These are phyloP conservation scores for Talaromyces proteolyticus DNA, from an alignment of 495 filamentous ascomycete genomes.

Conservation along the genomic window DNA sequence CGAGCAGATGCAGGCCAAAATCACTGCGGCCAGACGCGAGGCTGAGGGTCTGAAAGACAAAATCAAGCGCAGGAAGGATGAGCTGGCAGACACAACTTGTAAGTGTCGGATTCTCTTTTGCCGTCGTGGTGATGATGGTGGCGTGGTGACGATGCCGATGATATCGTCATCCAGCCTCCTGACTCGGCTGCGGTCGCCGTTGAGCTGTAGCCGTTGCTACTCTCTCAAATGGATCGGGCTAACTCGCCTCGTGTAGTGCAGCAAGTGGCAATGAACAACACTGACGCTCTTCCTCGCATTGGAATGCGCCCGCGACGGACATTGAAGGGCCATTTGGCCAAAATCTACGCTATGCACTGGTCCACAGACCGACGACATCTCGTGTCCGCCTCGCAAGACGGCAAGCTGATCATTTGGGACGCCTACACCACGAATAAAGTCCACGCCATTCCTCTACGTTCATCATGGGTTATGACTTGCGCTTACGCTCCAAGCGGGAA, in stretches of 20 bases:
- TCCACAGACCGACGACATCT: slow-evolving; percentile 97
- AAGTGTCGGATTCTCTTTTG: slow-evolving; percentile 39
- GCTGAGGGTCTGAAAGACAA: slow-evolving; percentile 96
- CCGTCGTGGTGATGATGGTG: too few species aligned
- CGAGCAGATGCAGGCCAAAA: slow-evolving; percentile 78
- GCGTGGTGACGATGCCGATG: too few species aligned
- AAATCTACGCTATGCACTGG: slow-evolving; percentile 99
- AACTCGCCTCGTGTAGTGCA: slow-evolving; percentile 65
- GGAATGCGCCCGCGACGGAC: slow-evolving; percentile 95
- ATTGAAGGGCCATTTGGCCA: slow-evolving; percentile 94
- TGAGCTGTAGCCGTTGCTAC: too few species aligned
- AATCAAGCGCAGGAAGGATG: slow-evolving; percentile 99
- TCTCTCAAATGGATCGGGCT: too few species aligned
- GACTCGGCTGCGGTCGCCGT: too few species aligned
- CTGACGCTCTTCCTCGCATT: slow-evolving; percentile 83
- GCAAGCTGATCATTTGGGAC: slow-evolving; percentile 99
- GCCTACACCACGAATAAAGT: slow-evolving; percentile 99
- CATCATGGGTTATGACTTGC: slow-evolving; percentile 99
- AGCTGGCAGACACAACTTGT: slow-evolving; percentile 95
- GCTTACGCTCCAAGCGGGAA: slow-evolving; percentile 98
- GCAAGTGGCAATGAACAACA: slow-evolving; percentile 80
- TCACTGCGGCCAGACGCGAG: slow-evolving; percentile 94
- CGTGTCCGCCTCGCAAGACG: slow-evolving; percentile 96
- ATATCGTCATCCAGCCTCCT: too few species aligned
- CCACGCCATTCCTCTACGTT: slow-evolving; percentile 95